Conservation (phyloP, 169 alveolate species). For the Plasmodium reichenowi region DNA sequence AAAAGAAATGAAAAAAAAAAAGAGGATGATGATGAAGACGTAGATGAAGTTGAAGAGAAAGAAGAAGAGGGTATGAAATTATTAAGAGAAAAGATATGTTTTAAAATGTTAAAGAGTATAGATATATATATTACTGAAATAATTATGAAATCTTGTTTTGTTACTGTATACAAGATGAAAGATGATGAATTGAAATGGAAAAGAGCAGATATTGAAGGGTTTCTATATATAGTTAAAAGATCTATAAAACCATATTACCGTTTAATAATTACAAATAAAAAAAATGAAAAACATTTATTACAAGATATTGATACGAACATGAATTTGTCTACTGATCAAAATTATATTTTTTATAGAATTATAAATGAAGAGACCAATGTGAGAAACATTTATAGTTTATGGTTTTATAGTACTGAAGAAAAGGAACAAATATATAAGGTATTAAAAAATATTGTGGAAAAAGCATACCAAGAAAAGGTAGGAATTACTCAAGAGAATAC, state of each 20-base stretch:
- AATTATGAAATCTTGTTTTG: slow-evolving; percentile 82
- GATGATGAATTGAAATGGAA: slow-evolving; percentile 80
- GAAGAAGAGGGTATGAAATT: slow-evolving; percentile 42
- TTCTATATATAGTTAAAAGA: slow-evolving; percentile 78
- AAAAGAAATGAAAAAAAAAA: slow-evolving; percentile 6
- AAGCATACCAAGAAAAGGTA: slow-evolving; percentile 3
- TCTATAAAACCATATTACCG: slow-evolving; percentile 71
- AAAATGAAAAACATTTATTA: slow-evolving; percentile 81
- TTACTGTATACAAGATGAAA: slow-evolving; percentile 80
- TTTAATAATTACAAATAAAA: slow-evolving; percentile 81
- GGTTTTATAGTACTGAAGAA: slow-evolving; percentile 72
- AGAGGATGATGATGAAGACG: slow-evolving; percentile 3
- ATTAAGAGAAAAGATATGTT: slow-evolving; percentile 78
- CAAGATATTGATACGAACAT: slow-evolving; percentile 81
- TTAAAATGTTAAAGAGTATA: slow-evolving; percentile 78
- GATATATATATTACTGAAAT: slow-evolving; percentile 78
- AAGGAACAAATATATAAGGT: slow-evolving; percentile 40
- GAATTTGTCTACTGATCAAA: slow-evolving; percentile 77
- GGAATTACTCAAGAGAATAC: neutral
- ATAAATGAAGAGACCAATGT: slow-evolving; percentile 25
- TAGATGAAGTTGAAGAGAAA: neutral
- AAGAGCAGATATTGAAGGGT: slow-evolving; percentile 84
- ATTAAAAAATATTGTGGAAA: slow-evolving; percentile 33
- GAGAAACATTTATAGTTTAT: slow-evolving; percentile 42
- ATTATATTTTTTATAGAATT: slow-evolving; percentile 80